Base-by-base conservation (phyloP, 768 basidiomycete species). In the Auricularia sp. region DNA sequence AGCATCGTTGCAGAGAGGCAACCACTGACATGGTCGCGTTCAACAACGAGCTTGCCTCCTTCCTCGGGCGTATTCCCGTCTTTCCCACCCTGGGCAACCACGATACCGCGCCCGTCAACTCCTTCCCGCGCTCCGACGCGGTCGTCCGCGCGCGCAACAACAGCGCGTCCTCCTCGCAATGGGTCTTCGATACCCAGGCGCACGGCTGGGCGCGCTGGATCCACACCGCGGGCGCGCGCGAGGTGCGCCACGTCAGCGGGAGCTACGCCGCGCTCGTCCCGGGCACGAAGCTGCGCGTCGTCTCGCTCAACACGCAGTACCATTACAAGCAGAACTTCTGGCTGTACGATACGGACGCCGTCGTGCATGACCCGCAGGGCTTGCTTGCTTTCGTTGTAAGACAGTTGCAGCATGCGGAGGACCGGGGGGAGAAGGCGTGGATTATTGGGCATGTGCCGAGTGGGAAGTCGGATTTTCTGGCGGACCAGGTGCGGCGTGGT, bases 241-340 rank as follows among this genome's bases (percentile, higher is more conserved):
- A 84, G 64, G 80, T 81, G 1, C 68, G 73, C 14, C 80, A 82
- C 64, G 71, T 71, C 61, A 85, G 82, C 8, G 85, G 85, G 21
- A 84, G 84, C 65, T 87, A 86, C 69, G 75, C 83, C 1, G 68
- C 75, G 1, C 73, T 79, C 66, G 78, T 77, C 18, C 77, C 81
- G 33, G 83, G 80, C 0, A 84, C 82, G 47, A 78, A 78, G 35
- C 72, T 85, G 36, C 74, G 80, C 21, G 81, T 87, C 45, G 80
- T 87, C 42, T 85, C 85, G 0, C 66, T 87, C 65, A 87, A 86
- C 66, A 82, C 82, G 7, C 78, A 82, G 6, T 86, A 83, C 66
- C 85, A 84, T 83, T 86, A 86, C 70, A 83, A 81, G 67, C 75
- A 76, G 69, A 85, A 84, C 72, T 83, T 84, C 69, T 86, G 83